Evolutionary conservation across 352 stramenopile species (phyloP).

Genomic region (Phytophthora sojae): DNA sequence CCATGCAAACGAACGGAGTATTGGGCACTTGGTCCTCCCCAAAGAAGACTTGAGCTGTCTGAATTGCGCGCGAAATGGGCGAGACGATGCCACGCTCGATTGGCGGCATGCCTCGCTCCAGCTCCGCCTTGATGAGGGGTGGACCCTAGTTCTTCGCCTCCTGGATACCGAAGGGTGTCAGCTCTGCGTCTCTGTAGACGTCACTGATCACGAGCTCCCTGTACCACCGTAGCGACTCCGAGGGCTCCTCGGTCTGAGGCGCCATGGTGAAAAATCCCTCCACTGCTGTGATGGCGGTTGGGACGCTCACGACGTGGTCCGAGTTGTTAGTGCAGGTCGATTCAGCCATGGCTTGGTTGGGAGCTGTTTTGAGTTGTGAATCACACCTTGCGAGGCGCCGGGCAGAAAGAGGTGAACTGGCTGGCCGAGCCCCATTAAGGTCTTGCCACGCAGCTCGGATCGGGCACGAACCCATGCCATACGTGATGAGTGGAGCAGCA

Average conservation of each 20-base stretch:
- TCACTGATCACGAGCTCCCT: slow-evolving; percentile 59
- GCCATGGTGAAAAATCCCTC: slow-evolving; percentile 22
- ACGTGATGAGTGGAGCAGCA: slow-evolving; percentile 19
- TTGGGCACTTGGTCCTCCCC: slow-evolving; percentile 33
- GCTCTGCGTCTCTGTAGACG: slow-evolving; percentile 59
- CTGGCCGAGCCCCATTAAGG: slow-evolving; percentile 16
- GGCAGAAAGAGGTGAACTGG: neutral
- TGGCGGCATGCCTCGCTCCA: slow-evolving; percentile 65
- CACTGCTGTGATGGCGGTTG: slow-evolving; percentile 6
- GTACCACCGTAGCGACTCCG: slow-evolving; percentile 50
- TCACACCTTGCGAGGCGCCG: no score
- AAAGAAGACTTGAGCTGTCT: slow-evolving; percentile 74
- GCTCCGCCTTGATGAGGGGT: slow-evolving; percentile 41
- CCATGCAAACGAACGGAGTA: slow-evolving; percentile 60
- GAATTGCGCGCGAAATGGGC: slow-evolving; percentile 69
- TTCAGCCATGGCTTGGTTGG: slow-evolving; percentile 13
- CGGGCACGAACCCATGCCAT: slow-evolving; percentile 3
- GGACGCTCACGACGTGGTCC: neutral
- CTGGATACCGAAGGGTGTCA: slow-evolving; percentile 61
- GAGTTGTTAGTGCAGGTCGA: slow-evolving; percentile 1
- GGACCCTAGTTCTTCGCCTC: slow-evolving; percentile 56
- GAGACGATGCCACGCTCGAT: slow-evolving; percentile 53
- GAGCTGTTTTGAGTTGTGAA: no score
- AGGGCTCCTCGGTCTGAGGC: neutral
- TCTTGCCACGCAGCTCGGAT: slow-evolving; percentile 9